These are phyloP conservation scores for Takakia lepidozioides DNA, from an alignment of 225 moss, liverwort and hornwort genomes.

Conservation along the genomic window DNA sequence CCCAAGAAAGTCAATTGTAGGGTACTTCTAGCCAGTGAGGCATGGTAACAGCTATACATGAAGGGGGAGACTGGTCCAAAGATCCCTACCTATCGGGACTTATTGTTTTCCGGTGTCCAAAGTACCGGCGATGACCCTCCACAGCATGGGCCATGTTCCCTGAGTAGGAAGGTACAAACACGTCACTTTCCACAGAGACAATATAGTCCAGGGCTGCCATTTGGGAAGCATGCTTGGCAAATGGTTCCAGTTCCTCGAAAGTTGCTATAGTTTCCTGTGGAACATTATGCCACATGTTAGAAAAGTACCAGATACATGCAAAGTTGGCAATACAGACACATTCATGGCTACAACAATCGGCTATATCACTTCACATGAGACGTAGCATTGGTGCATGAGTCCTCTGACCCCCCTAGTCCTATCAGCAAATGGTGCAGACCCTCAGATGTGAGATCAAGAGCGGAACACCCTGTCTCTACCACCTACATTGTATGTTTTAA, in stretches of 20 bases:
- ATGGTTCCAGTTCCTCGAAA: constrained; percentile 70
- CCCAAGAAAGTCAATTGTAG: too few species aligned
- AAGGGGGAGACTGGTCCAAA: too few species aligned
- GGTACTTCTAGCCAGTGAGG: too few species aligned
- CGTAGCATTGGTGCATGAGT: too few species aligned
- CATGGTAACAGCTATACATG: too few species aligned
- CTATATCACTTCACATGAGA: too few species aligned
- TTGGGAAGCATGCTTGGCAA: constrained; percentile 77
- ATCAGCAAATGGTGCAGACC: too few species aligned
- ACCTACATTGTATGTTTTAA: not conserved
- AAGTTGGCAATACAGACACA: too few species aligned
- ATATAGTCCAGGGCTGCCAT: constrained; percentile 97
- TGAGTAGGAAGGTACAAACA: constrained; percentile 88
- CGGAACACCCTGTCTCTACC: too few species aligned
- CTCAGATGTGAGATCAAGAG: too few species aligned
- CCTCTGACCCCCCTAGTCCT: too few species aligned
- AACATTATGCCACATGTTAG: constrained; percentile 2
- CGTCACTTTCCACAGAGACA: constrained; percentile 84
- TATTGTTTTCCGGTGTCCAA: constrained; percentile 89
- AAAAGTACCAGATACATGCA: not conserved
- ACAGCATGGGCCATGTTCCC: constrained; percentile 98
- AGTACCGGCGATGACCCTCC: constrained; percentile 86
- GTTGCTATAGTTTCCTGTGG: constrained; percentile 78
- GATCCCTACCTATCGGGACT: constrained; percentile 74
- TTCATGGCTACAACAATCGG: too few species aligned